Percentiles rank a stretch among this genome's conserved stretches.
These are phyloP conservation scores for Colletotrichum salicis DNA, from an alignment of 2,329 filamentous ascomycete species.

Conservation along the genomic window DNA sequence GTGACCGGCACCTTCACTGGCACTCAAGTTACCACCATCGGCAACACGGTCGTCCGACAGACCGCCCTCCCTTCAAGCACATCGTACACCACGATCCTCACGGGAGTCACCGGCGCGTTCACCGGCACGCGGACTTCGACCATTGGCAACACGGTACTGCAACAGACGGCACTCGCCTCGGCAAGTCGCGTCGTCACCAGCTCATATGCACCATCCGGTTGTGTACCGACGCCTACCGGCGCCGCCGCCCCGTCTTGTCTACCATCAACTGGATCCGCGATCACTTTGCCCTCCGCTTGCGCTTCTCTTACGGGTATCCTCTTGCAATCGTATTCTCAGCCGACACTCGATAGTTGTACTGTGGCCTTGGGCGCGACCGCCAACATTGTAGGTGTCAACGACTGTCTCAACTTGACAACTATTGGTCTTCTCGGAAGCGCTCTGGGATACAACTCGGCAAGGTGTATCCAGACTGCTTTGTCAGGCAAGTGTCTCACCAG, in stretches of 20 bases:
- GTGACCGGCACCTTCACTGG: constrained; percentile 1
- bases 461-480: background rate
- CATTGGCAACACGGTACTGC: background rate
- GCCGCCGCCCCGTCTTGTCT: background rate
- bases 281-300: background rate
- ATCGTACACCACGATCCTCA: background rate
- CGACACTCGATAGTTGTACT: background rate
- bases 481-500: background rate
- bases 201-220: constrained; percentile 9
- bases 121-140: background rate
- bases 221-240: constrained; percentile 2
- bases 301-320: background rate
- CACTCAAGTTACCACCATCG: background rate
- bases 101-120: constrained; percentile 1
- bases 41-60: background rate
- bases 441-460: background rate
- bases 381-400: background rate
- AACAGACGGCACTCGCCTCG: background rate
- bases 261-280: too few species aligned
- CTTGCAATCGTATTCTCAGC: background rate
- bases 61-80: background rate
- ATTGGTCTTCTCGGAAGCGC: background rate
- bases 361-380: background rate
- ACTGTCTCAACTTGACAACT: background rate
- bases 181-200: background rate